These are phyloP conservation scores for Penicillium silybi DNA, from an alignment of 495 filamentous ascomycete species.

Conservation along the genomic window DNA sequence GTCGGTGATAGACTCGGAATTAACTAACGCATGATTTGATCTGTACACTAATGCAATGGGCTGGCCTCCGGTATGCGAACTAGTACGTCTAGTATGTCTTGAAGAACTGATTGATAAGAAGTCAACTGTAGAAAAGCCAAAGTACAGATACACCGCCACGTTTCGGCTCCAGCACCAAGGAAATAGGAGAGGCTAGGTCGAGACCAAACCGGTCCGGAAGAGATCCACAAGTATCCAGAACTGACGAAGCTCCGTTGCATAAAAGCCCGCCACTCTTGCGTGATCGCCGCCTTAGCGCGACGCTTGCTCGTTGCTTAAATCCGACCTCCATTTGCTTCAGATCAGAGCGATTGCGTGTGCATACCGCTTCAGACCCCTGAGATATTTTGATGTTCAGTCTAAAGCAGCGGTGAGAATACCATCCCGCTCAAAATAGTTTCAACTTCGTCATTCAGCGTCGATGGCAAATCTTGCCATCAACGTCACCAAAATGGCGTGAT, in stretches of 20 bases:
- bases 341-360: not conserved
- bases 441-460: constrained; percentile 2
- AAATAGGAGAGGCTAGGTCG: not conserved
- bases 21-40: not conserved
- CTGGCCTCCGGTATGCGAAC: constrained; percentile 9
- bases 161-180: not conserved
- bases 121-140: not conserved
- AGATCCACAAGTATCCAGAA: not conserved
- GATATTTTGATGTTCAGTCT: not conserved
- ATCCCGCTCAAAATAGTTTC: not conserved
- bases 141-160: not conserved
- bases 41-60: constrained; percentile 23
- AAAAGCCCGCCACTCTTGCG: constrained; percentile 25
- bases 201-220: not conserved
- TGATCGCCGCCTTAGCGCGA: constrained; percentile 27
- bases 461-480: constrained; percentile 25
- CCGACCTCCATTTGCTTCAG: constrained; percentile 13
- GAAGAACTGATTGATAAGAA: constrained; percentile 1
- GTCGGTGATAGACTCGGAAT: constrained; percentile 26
- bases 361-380: not conserved
- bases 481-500: constrained; percentile 28
- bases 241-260: not conserved
- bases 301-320: constrained; percentile 15
- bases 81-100: too few species aligned
- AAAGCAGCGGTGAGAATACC: constrained; percentile 14